Conservation (phyloP, 73 alveolate species). For the Paramecium caudatum region DNA sequence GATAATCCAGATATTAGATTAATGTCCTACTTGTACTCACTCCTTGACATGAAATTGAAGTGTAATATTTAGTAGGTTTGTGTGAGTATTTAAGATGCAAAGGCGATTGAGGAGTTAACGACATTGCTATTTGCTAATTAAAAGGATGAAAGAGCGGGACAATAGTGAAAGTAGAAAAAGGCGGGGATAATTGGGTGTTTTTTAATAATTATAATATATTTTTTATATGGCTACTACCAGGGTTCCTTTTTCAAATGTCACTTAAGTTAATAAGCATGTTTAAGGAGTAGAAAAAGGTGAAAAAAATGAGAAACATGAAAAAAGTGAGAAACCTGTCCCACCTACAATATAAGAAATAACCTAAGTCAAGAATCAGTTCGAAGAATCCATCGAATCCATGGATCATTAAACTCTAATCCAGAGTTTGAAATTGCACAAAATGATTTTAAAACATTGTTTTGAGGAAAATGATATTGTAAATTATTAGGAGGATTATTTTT, state of each 20-base stretch:
- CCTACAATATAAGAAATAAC: background rate
- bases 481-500: background rate
- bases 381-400: constrained; percentile 1
- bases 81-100: constrained; percentile 19
- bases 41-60: constrained; percentile 7
- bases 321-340: background rate
- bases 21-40: constrained; percentile 2
- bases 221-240: constrained; percentile 7
- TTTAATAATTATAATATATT: background rate
- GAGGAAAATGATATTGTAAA: constrained; percentile 48
- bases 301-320: background rate
- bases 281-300: background rate
- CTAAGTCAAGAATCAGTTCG: background rate
- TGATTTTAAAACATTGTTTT: constrained; percentile 7
- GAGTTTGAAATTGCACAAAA: background rate
- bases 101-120: background rate
- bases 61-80: background rate
- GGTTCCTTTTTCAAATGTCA: background rate
- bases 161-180: too few relatives aligned
- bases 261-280: background rate
- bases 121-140: constrained; percentile 9
- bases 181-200: too few relatives aligned
- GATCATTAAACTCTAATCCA: constrained; percentile 24
- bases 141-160: constrained; percentile 61
- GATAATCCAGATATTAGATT: constrained; percentile 20